These are phyloP conservation scores for Saccharomyces hybrid DNA, from an alignment of 1,139 yeast species.

Conservation along the genomic window DNA sequence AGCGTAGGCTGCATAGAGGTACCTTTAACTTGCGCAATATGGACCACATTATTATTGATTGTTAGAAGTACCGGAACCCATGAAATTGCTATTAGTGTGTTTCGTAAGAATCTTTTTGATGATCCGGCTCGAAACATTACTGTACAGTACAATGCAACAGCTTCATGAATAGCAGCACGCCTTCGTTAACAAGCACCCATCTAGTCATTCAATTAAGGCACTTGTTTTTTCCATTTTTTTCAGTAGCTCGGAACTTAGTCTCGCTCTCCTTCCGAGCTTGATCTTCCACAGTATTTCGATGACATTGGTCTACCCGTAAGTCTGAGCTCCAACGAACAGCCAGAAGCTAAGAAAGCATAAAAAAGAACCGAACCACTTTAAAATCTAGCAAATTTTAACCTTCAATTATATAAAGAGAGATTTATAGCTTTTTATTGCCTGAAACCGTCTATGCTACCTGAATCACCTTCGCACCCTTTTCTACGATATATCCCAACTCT, in stretches of 20 bases:
- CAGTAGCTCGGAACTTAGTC: not conserved
- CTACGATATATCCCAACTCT: not conserved
- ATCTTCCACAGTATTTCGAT: not conserved
- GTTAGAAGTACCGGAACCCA: slow-evolving; percentile 82
- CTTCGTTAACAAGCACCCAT: not conserved
- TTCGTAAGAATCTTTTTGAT: not conserved
- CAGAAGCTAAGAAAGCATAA: not conserved
- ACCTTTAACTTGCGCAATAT: slow-evolving; percentile 74
- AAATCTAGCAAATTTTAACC: not conserved
- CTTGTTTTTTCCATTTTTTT: not conserved
- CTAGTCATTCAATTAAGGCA: not conserved
- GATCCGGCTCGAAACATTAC: not conserved
- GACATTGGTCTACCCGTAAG: not conserved
- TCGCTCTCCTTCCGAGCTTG: not conserved
- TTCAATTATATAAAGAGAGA: not conserved
- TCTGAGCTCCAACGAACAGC: not conserved
- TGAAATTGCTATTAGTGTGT: slow-evolving; percentile 15
- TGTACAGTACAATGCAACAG: not conserved
- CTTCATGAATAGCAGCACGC: not conserved
- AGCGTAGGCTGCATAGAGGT: slow-evolving; percentile 85
- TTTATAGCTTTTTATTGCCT: not conserved
- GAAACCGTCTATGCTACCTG: not conserved
- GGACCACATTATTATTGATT: slow-evolving; percentile 62
- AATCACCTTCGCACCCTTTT: not conserved
- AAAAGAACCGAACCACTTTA: not conserved